Conservation (phyloP, 345 rosid genomes). For the Brassica cretica region DNA sequence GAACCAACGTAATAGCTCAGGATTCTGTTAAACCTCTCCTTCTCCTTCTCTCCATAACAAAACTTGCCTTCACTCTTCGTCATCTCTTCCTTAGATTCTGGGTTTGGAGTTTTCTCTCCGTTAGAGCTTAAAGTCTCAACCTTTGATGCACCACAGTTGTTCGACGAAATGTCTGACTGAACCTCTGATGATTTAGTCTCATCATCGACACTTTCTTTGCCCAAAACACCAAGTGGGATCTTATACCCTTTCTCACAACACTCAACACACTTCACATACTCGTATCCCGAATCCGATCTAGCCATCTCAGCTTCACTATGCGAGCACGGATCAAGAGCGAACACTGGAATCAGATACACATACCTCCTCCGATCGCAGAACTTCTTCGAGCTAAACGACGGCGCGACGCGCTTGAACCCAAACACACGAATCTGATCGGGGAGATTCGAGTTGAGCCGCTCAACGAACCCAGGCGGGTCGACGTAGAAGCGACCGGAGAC, state of each 20-base stretch:
- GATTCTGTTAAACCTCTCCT: conserved; percentile 77
- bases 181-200: conserved; percentile 35
- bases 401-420: conserved; percentile 77
- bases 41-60: conserved; percentile 68
- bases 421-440: conserved; percentile 70
- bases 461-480: conserved; percentile 90
- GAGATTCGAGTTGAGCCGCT: conserved; percentile 63
- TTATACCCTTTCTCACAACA: conserved; percentile 86
- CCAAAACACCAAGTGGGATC: conserved; percentile 62
- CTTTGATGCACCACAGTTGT: conserved; percentile 35
- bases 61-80: conserved; percentile 42
- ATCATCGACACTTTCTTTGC: conserved; percentile 43
- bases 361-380: conserved; percentile 94
- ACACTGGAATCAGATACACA: conserved; percentile 81
- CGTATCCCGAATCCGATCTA: conserved; percentile 66
- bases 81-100: conserved; percentile 34
- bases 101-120: conserved; percentile 9
- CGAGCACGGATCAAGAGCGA: conserved; percentile 72
- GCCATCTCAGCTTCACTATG: conserved; percentile 82
- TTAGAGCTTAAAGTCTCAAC: conserved; percentile 30
- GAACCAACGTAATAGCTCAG: conserved; percentile 71
- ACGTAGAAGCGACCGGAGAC: conserved; percentile 85
- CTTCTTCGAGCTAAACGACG: conserved; percentile 76
- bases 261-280: conserved; percentile 75
- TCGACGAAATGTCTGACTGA: conserved; percentile 44